Conservation (phyloP, 2,329 filamentous ascomycete species). For the Xylaria sp. region DNA sequence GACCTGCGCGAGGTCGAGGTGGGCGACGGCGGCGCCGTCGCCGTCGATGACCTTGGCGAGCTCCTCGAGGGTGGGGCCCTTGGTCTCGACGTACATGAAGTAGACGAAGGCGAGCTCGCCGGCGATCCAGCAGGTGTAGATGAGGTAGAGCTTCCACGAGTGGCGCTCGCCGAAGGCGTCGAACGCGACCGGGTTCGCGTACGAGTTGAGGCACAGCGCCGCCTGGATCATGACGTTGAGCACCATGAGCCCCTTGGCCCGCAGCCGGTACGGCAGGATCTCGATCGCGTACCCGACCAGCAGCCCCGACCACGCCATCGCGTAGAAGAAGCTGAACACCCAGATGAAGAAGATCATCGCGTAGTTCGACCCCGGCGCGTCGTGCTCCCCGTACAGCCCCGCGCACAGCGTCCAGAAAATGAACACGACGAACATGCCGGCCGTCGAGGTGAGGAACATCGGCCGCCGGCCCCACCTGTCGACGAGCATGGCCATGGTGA, state of each 20-base stretch:
- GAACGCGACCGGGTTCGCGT: conserved; percentile 59
- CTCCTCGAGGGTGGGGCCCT: conserved; percentile 67
- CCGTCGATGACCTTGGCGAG: conserved; percentile 69
- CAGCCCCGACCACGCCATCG: conserved; percentile 60
- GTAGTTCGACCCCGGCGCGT: conserved; percentile 39
- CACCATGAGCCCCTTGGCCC: conserved; percentile 57
- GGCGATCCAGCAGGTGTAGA: conserved; percentile 61
- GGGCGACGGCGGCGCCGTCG: conserved; percentile 53
- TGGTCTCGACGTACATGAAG: conserved; percentile 62
- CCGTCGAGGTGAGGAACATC: conserved; percentile 53
- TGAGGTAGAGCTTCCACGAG: conserved; percentile 59
- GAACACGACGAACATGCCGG: conserved; percentile 52
- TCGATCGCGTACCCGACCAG: conserved; percentile 58
- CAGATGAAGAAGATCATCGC: conserved; percentile 54
- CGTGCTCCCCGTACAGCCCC: conserved; percentile 48
- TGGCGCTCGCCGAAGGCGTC: conserved; percentile 44
- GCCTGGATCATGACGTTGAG: conserved; percentile 60
- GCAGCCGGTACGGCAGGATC: conserved; percentile 53
- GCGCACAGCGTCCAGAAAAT: conserved; percentile 53
- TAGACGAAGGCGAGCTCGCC: conserved; percentile 59
- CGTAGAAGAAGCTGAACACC: conserved; percentile 55
- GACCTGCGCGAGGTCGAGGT: conserved; percentile 48
- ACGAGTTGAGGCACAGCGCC: conserved; percentile 56
- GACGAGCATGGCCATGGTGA: conserved; percentile 55
- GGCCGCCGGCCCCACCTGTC: conserved; percentile 59